phyloP scores from a whole-genome alignment of 768 basidiomycete species.

The Boletus pseudopeckii region DNA sequence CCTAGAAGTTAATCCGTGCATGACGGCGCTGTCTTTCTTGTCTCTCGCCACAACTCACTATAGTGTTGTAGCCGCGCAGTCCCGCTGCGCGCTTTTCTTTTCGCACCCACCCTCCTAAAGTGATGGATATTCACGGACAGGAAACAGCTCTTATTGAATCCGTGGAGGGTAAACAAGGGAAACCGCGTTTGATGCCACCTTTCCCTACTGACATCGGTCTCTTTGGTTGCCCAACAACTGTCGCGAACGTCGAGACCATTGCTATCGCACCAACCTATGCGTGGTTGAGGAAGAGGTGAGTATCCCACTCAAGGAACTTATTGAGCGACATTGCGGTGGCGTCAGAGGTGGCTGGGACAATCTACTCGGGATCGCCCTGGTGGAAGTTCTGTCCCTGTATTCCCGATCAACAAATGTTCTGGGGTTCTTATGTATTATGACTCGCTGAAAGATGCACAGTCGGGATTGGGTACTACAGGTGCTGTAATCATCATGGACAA shows the following conservation, averaged over 20 bases:
- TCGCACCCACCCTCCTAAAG: no score
- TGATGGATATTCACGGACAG: no score
- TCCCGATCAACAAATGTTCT: conserved; percentile 78
- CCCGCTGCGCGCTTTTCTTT: no score
- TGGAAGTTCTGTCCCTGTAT: conserved; percentile 89
- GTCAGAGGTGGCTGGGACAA: conserved; percentile 96
- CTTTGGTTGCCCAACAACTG: conserved; percentile 95
- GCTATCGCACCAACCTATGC: conserved; percentile 95
- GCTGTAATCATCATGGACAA: conserved; percentile 99
- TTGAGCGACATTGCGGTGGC: conserved; percentile 98
- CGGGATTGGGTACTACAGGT: conserved; percentile 96
- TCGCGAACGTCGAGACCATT: conserved; percentile 98
- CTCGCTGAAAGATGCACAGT: conserved; percentile 91
- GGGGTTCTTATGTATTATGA: conserved; percentile 99
- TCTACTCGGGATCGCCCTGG: conserved; percentile 93
- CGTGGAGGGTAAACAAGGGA: conserved; percentile 97
- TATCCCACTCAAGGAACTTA: conserved; percentile 87
- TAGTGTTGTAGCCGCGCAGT: no score
- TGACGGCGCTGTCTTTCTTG: no score
- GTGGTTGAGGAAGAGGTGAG: conserved; percentile 99
- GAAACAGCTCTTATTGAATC: conserved; percentile 98
- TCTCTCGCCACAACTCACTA: no score
- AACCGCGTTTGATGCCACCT: conserved; percentile 95
- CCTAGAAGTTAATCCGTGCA: no score
- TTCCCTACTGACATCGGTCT: conserved; percentile 98